phyloP scores from a whole-genome alignment of 2,329 filamentous ascomycete genomes.

The Pleurostoma richardsiae region DNA sequence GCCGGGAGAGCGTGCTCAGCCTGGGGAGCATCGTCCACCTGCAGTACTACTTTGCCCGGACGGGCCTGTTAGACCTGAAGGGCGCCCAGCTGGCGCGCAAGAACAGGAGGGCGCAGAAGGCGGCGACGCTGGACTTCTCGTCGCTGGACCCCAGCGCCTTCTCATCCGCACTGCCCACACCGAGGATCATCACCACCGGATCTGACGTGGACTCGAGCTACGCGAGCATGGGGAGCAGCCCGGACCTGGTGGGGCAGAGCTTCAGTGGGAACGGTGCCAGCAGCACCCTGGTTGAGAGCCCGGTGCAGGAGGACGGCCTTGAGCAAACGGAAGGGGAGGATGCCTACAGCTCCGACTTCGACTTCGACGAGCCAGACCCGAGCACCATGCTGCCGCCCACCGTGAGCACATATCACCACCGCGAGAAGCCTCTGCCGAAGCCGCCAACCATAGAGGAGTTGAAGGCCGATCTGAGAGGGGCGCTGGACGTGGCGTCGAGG shows the following conservation, averaged over 20 bases:
- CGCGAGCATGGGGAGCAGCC: conserved; percentile 54
- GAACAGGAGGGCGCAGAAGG: conserved; percentile 49
- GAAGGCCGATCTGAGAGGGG: conserved; percentile 59
- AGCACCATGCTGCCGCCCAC: conserved; percentile 86
- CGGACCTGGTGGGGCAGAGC: conserved; percentile 40
- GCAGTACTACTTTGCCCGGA: conserved; percentile 97
- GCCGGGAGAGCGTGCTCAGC: conserved; percentile 92
- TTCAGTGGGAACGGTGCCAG: conserved; percentile 16
- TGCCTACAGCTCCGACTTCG: conserved; percentile 43
- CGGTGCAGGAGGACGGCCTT: conserved; percentile 35
- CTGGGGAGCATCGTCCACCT: conserved; percentile 94
- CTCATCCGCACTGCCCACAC: conserved; percentile 17
- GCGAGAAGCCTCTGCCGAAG: conserved; percentile 74
- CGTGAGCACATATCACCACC: conserved; percentile 89
- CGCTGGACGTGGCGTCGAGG: conserved; percentile 64
- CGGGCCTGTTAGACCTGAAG: conserved; percentile 88
- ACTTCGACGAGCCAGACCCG: conserved; percentile 61
- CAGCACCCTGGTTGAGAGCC: conserved; percentile 21
- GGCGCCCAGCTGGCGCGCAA: conserved; percentile 78
- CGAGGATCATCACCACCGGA: conserved; percentile 31
- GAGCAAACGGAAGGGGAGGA: conserved; percentile 26
- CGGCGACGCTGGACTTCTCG: conserved; percentile 53
- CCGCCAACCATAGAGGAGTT: conserved; percentile 80
- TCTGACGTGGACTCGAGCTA: conserved; percentile 56
- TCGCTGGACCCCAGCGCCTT: conserved; percentile 40